A percentile compares a stretch with the other conserved stretches of the same genome.
Conservation (phyloP, 208 protist species). For the Angomonas deanei region DNA sequence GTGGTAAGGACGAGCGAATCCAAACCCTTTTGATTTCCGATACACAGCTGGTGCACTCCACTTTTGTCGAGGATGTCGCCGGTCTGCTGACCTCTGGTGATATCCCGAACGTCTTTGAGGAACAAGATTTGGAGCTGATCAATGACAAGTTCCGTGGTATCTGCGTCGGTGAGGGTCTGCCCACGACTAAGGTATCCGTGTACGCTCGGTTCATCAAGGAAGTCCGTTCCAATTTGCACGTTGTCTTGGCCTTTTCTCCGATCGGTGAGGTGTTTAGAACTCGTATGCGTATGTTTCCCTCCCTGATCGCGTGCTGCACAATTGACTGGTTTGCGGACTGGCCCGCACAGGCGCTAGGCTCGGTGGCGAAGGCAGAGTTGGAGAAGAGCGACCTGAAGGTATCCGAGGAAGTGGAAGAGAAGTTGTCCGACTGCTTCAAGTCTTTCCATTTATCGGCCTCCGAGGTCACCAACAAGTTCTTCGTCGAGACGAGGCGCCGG, state of each 20-base stretch:
- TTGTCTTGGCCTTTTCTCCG: conserved; percentile 95
- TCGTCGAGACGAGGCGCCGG: conserved; percentile 85
- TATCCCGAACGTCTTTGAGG: conserved; percentile 96
- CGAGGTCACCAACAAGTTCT: conserved; percentile 86
- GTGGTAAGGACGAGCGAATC: conserved; percentile 94
- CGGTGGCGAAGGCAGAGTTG: conserved; percentile 88
- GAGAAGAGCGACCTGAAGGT: background rate
- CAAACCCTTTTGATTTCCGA: conserved; percentile 97
- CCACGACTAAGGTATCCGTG: conserved; percentile 94
- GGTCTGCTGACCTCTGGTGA: conserved; percentile 95
- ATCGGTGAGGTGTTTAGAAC: conserved; percentile 94
- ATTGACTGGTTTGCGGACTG: conserved; percentile 99
- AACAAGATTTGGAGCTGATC: conserved; percentile 94
- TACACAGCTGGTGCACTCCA: conserved; percentile 94
- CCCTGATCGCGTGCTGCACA: conserved; percentile 96
- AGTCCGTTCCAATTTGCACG: conserved; percentile 93
- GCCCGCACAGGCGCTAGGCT: conserved; percentile 93
- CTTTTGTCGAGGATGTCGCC: conserved; percentile 98
- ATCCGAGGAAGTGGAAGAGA: conserved; percentile 16
- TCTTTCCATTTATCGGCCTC: conserved; percentile 90
- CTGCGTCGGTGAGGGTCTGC: conserved; percentile 85
- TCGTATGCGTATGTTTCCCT: conserved; percentile 96
- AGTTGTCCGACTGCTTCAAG: conserved; percentile 86
- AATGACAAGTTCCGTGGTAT: conserved; percentile 92
- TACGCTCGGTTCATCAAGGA: conserved; percentile 94